A percentile compares a stretch with the other conserved stretches of the same genome.
Conservation (phyloP, 192 early-diverging fungal species). For the Paraglomus brasilianum region DNA sequence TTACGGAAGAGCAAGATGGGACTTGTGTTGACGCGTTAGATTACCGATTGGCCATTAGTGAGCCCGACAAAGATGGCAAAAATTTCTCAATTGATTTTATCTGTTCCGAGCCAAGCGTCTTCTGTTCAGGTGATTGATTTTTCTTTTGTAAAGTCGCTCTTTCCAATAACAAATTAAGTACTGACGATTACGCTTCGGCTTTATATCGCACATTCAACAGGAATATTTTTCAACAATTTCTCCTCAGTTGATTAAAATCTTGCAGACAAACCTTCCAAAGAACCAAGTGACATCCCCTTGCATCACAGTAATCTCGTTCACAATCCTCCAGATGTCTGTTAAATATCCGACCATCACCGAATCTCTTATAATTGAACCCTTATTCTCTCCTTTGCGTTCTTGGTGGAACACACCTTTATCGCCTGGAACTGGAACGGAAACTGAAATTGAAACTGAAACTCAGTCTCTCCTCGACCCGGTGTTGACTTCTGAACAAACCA, state of each 20-base stretch:
- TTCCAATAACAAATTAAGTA: not conserved
- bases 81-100: slow-evolving; percentile 55
- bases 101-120: slow-evolving; percentile 56
- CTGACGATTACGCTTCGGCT: not conserved
- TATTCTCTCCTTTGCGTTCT: slow-evolving; percentile 41
- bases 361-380: slow-evolving; percentile 47
- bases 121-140: slow-evolving; percentile 49
- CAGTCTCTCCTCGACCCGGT: slow-evolving; percentile 40
- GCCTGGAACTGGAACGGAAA: not conserved
- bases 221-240: slow-evolving; percentile 52
- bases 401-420: slow-evolving; percentile 34
- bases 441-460: slow-evolving; percentile 2
- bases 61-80: slow-evolving; percentile 56
- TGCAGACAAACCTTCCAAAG: slow-evolving; percentile 5
- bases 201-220: slow-evolving; percentile 29
- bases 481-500: slow-evolving; percentile 41
- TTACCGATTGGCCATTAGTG: slow-evolving; percentile 30
- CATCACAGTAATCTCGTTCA: slow-evolving; percentile 49
- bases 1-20: no score
- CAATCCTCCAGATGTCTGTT: slow-evolving; percentile 48
- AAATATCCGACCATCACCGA: slow-evolving; percentile 50
- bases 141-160: not conserved
- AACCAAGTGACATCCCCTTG: slow-evolving; percentile 19
- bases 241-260: slow-evolving; percentile 45
- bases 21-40: no score